Base-by-base conservation (phyloP, 805 yeast genomes). In the Metschnikowia corniflorae region DNA sequence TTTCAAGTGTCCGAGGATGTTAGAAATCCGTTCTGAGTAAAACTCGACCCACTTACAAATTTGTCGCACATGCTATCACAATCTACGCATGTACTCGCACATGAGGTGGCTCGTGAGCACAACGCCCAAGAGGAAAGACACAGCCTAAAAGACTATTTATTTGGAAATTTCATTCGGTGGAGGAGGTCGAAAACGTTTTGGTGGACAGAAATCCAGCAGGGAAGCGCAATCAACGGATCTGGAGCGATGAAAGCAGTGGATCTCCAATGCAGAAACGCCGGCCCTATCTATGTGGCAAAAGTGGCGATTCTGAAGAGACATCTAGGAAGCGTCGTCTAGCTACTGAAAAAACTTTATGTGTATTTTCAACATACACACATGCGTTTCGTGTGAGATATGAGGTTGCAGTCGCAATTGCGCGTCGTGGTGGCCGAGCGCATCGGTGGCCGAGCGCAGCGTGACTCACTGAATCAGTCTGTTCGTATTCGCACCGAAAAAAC, bases 191-290 rank as follows among this genome's bases (percentile, higher is more conserved):
- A n/a, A 16, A 29, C n/a, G 18, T 29, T 18, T 29, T 17, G 22
- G 8, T 7, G 9, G 7, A 18, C n/a, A 5, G 16, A 8, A 12
- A 18, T 7, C 5, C 14, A 16, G 14, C 31, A 29, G 4, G 31
- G 18, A 29, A 16, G 31, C 20, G 16, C 7, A 18, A 10, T 10
- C 15, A 18, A 17, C 20, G 31, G 14, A 7, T 17, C 23, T 10
- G 20, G 16, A 7, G 22, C 18, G 4, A 9, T 13, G 9, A 21
- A 8, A 29, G 23, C 23, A 20, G 20, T 29, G 23, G 31, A 5
- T 18, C 31, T 18, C 31, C 31, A 16, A 29, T 6, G 31, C 31
- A 22, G 12, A 29, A 29, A 9, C 31, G 31, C 23, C 31, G 23
- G 21, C 23, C 23, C 23, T 29, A 29, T 29, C 20, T 18, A 14